Conservation (phyloP, 345 rosid genomes). For the Aethionema arabicum region DNA sequence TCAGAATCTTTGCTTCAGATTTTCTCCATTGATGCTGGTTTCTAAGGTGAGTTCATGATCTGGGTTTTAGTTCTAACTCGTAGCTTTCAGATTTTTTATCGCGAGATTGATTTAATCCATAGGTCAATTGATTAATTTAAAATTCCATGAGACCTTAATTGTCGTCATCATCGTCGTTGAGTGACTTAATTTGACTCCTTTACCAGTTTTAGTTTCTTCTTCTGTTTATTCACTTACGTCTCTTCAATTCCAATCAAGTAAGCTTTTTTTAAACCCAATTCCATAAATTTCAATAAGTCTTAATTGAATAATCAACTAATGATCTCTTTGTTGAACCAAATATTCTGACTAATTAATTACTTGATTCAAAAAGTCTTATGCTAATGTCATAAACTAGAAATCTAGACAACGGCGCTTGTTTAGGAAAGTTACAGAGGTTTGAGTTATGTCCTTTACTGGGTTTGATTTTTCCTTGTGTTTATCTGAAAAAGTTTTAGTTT, state of each 20-base stretch:
- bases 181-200: constrained; percentile 20
- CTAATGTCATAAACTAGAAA: constrained; percentile 5
- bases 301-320: neutral
- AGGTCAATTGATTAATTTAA: too few relatives aligned
- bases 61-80: too few relatives aligned
- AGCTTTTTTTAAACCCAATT: neutral
- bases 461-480: constrained; percentile 1
- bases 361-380: neutral
- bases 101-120: too few relatives aligned
- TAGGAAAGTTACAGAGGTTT: constrained; percentile 18
- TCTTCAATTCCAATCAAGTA: neutral
- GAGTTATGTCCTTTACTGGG: constrained; percentile 17
- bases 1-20: too few relatives aligned
- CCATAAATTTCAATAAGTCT: neutral
- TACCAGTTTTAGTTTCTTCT: neutral
- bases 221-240: neutral
- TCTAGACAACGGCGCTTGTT: neutral
- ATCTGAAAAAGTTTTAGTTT: neutral
- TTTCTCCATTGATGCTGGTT: too few relatives aligned
- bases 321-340: neutral
- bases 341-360: neutral
- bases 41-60: too few relatives aligned
- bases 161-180: neutral
- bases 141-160: neutral
- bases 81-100: too few relatives aligned